Evolutionary conservation across 176 grass and related monocot genomes (phyloP), one percentile per base, ranked within the genome.

Genomic region (Zea luxurians): DNA sequence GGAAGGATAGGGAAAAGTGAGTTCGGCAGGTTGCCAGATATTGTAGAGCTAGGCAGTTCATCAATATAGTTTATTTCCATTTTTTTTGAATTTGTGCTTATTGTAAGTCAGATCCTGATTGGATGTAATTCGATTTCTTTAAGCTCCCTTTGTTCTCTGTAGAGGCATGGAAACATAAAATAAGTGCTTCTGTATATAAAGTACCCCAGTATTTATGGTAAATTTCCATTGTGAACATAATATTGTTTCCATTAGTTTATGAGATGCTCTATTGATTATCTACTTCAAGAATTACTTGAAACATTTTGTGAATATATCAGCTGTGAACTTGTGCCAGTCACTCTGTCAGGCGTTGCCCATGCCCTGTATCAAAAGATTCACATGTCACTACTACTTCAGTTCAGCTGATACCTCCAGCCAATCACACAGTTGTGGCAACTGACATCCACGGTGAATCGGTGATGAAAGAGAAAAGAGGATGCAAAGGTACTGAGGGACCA

Each of bases 401-500:
- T 66, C 27, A 55, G 37, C 57, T 64, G 64, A 76, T 76, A 36
- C 70, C 75, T 62, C 74, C 71, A 34, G 53, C 53, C 20, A 61
- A 10, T 34, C 8, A 76, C 63, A 68, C 3, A 34, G 47, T 37
- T 77, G 13, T 50, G 53, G 34, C 44, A 61, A 21, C 2, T 74
- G 62, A 20, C 70, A 44, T 60, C 63, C 71, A 68, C 7, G 48
- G 46, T 20, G 54, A 58, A 58, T 20, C 20, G 54, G 7, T 72
- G 65, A 82, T 79, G 63, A 68, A 49, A 88, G 50, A 47, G 37
- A 45, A 68, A 50, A 84, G 68, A 47, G 45, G 50, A 63, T 80
- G 64, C 76, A 80, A 49, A 58, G 64, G 69, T 1, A 16, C 10
- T 6, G 49, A 62, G 48, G 82, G 65, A 60, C 81, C 81, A 84